Evolutionary conservation across 2,329 filamentous ascomycete genomes (phyloP).

Genomic region (Aspergillus sclerotialis): DNA sequence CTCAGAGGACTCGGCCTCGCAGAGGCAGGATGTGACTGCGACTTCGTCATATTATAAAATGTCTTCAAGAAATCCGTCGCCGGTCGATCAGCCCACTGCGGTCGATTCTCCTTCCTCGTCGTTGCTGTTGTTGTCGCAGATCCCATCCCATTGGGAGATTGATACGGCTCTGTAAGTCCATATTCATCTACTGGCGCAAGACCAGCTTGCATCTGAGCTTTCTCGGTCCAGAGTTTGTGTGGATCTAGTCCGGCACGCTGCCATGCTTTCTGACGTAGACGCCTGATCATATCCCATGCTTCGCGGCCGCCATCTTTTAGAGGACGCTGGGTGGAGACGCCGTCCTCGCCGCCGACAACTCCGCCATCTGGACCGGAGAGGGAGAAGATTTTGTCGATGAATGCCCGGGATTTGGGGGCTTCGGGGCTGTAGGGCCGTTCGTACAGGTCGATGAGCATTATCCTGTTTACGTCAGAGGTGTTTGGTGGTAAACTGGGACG

Average conservation of each 20-base stretch:
- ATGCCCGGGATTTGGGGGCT: constrained; percentile 37
- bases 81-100: constrained; percentile 9
- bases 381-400: constrained; percentile 41
- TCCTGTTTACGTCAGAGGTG: constrained; percentile 8
- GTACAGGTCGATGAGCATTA: constrained; percentile 44
- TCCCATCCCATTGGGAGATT: constrained; percentile 1
- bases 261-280: constrained; percentile 42
- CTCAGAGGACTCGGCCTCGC: constrained; percentile 19
- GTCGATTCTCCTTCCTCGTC: constrained; percentile 2
- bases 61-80: constrained; percentile 25
- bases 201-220: constrained; percentile 36
- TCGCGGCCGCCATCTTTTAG: constrained; percentile 42
- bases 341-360: constrained; percentile 40
- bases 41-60: constrained; percentile 30
- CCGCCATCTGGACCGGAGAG: constrained; percentile 39
- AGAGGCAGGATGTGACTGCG: constrained; percentile 20
- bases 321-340: constrained; percentile 36
- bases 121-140: neutral
- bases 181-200: constrained; percentile 17
- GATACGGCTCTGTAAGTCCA: constrained; percentile 6
- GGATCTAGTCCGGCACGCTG: constrained; percentile 43
- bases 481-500: neutral
- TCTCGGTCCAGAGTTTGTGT: constrained; percentile 40
- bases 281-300: constrained; percentile 43
- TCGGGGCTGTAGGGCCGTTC: constrained; percentile 40